phyloP scores from a whole-genome alignment of 805 yeast genomes.

The Starmerella khaoyaiensis region DNA sequence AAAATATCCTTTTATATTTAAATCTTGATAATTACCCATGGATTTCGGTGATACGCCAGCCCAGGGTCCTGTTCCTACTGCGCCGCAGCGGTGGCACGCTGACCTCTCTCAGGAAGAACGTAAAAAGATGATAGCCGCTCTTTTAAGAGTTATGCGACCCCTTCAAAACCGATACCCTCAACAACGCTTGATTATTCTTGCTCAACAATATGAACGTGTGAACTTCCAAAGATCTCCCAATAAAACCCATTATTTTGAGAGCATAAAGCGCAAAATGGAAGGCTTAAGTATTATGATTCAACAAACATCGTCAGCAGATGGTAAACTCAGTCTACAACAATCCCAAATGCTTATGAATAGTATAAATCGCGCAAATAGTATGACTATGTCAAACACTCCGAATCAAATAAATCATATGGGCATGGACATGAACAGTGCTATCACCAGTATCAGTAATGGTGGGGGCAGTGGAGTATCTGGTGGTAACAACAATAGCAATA shows the following conservation, averaged over 20 bases:
- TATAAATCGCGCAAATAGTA: background rate
- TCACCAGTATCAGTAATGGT: no score
- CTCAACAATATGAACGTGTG: constrained; percentile 26
- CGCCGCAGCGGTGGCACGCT: constrained; percentile 17
- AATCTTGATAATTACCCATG: no score
- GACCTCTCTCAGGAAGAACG: constrained; percentile 18
- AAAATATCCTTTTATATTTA: no score
- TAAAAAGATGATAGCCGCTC: constrained; percentile 12
- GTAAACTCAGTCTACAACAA: background rate
- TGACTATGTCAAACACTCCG: no score
- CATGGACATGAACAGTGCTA: constrained; percentile 2
- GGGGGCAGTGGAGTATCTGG: constrained; percentile 1
- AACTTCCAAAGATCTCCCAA: constrained; percentile 24
- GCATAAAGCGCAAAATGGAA: constrained; percentile 12
- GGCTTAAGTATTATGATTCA: constrained; percentile 11
- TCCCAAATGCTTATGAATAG: no score
- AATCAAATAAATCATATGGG: constrained; percentile 4
- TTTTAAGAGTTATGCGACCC: constrained; percentile 18
- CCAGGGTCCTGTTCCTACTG: background rate
- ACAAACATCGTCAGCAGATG: constrained; percentile 3
- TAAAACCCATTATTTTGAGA: constrained; percentile 22
- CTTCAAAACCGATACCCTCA: constrained; percentile 23
- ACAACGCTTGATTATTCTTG: constrained; percentile 25
- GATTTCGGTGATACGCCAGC: no score
- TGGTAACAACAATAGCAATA: background rate